Percentiles rank a stretch among this genome's conserved stretches.
phyloP scores from a whole-genome alignment of 1,139 yeast species.

The Taiozyma sp. region DNA sequence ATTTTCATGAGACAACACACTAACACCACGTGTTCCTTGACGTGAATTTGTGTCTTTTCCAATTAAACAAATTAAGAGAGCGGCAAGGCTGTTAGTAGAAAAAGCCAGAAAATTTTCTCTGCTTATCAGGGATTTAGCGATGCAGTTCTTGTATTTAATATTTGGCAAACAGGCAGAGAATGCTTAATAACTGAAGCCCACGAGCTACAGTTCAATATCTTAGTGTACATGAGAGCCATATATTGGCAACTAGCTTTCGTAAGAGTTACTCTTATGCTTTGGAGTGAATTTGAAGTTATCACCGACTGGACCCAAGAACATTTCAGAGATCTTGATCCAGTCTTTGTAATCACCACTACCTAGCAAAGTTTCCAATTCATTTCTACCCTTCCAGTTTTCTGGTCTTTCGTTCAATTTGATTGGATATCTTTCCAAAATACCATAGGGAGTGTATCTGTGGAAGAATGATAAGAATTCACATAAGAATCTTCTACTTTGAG shows the following conservation, averaged over 20 bases:
- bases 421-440: slow-evolving; percentile 84
- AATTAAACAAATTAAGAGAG: too few relatives aligned
- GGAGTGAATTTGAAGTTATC: slow-evolving; percentile 78
- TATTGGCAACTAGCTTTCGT: slow-evolving; percentile 27
- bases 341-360: slow-evolving; percentile 84
- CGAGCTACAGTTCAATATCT: neutral
- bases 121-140: too few relatives aligned
- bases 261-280: slow-evolving; percentile 90
- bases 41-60: too few relatives aligned
- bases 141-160: too few relatives aligned
- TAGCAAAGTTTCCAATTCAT: slow-evolving; percentile 84
- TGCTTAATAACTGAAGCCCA: too few relatives aligned
- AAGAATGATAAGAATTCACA: slow-evolving; percentile 95
- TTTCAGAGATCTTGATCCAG: slow-evolving; percentile 96
- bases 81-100: too few relatives aligned
- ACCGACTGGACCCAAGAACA: slow-evolving; percentile 87
- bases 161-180: too few relatives aligned
- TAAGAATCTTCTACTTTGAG: slow-evolving; percentile 81
- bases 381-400: slow-evolving; percentile 90
- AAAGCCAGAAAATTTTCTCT: too few relatives aligned
- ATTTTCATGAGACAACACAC: too few relatives aligned
- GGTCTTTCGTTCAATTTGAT: slow-evolving; percentile 92
- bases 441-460: slow-evolving; percentile 92
- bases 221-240: neutral
- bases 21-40: too few relatives aligned